Percentiles rank a stretch among this genome's conserved stretches.
Evolutionary conservation across 306 rosid species (phyloP).

Genomic region (Vigna hirtella): DNA sequence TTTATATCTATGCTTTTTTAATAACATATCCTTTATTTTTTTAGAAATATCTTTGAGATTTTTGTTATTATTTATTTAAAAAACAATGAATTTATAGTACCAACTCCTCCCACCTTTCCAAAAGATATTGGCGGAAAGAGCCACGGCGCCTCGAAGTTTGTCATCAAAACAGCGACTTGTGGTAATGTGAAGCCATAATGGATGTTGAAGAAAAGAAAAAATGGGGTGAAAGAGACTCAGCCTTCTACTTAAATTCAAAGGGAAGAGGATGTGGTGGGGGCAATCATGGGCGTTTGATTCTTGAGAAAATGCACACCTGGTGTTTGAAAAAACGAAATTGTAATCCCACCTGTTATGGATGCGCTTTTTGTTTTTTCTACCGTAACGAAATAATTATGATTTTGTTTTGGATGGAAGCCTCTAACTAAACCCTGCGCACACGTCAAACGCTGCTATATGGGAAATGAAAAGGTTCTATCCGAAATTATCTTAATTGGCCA

Average conservation of each 20-base stretch:
- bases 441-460: conserved; percentile 43
- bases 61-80: background rate
- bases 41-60: background rate
- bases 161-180: conserved; percentile 41
- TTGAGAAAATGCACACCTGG: conserved; percentile 45
- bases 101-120: conserved; percentile 43
- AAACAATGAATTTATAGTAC: conserved; percentile 42
- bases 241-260: conserved; percentile 52
- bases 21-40: background rate
- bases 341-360: conserved; percentile 39
- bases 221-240: conserved; percentile 42
- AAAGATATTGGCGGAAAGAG: conserved; percentile 47
- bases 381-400: conserved; percentile 25
- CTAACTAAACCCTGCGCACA: conserved; percentile 53
- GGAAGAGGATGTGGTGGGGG: conserved; percentile 45
- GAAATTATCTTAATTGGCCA: conserved; percentile 28
- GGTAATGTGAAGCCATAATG: conserved; percentile 41
- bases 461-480: conserved; percentile 27
- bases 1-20: background rate
- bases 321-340: conserved; percentile 6
- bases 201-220: conserved; percentile 34
- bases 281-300: conserved; percentile 51
- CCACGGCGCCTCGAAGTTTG: conserved; percentile 44
- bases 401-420: conserved; percentile 42
- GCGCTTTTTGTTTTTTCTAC: conserved; percentile 34